Evolutionary conservation across 305 asterid species (phyloP).

Genomic region (Andrographis paniculata): DNA sequence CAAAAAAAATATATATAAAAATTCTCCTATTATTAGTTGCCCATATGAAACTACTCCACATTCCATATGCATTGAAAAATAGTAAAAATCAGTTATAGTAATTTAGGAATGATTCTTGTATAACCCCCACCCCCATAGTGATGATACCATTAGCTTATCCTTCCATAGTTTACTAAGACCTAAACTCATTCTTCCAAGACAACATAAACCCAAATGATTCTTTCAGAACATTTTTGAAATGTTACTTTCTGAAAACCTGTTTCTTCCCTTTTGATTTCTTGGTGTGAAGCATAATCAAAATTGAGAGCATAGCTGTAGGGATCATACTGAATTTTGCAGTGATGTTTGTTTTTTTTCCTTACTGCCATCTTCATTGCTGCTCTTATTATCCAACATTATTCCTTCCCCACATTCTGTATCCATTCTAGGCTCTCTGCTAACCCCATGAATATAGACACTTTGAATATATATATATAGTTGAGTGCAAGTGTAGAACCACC

Average conservation of each 20-base stretch:
- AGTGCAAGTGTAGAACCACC: too few species aligned
- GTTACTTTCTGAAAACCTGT: constrained; percentile 9
- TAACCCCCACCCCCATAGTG: neutral
- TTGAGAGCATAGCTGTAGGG: constrained; percentile 46
- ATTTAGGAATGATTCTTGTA: constrained; percentile 5
- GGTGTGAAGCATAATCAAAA: constrained; percentile 39
- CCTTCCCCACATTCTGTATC: constrained; percentile 33
- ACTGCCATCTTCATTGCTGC: constrained; percentile 36
- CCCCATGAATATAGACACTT: constrained; percentile 12
- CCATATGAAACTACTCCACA: too few species aligned
- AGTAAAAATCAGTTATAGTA: too few species aligned
- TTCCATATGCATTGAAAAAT: too few species aligned
- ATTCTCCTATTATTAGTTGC: too few species aligned
- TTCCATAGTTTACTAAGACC: too few species aligned
- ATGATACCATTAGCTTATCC: neutral
- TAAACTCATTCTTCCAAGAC: constrained; percentile 9
- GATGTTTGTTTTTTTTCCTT: constrained; percentile 23
- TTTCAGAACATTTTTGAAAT: constrained; percentile 17
- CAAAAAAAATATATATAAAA: too few species aligned
- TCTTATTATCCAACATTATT: constrained; percentile 38
- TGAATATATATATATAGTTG: neutral
- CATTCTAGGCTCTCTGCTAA: constrained; percentile 22
- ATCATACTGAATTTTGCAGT: constrained; percentile 39
- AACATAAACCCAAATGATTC: constrained; percentile 35
- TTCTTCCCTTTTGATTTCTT: constrained; percentile 10